phyloP scores from a whole-genome alignment of 106 monocot species.

The Dioscorea dumetorum region DNA sequence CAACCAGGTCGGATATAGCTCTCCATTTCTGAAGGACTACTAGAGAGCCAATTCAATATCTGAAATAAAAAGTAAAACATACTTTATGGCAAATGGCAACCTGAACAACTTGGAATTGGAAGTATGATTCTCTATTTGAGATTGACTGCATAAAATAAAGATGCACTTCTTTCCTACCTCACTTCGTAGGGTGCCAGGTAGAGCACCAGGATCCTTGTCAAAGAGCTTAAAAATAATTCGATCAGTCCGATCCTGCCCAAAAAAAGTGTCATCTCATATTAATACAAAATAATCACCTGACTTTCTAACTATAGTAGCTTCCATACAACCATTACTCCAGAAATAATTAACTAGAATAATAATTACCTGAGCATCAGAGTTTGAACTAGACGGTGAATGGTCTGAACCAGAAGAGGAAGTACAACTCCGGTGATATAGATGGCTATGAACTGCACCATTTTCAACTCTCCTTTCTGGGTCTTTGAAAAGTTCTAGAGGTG shows the following conservation, averaged over 20 bases:
- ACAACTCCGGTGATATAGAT: slow-evolving; percentile 19
- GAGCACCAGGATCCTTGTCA: slow-evolving; percentile 78
- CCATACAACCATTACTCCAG: background rate
- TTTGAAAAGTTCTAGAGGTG: slow-evolving; percentile 41
- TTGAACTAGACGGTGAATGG: slow-evolving; percentile 84
- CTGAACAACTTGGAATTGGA: background rate
- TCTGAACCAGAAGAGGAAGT: slow-evolving; percentile 81
- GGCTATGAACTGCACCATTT: slow-evolving; percentile 13
- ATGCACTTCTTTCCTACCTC: slow-evolving; percentile 32
- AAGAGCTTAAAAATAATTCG: slow-evolving; percentile 91
- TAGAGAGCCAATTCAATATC: slow-evolving; percentile 89
- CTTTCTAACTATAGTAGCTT: background rate
- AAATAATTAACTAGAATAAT: background rate
- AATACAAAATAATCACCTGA: background rate
- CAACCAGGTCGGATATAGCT: slow-evolving; percentile 98
- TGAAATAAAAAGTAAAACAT: slow-evolving; percentile 17
- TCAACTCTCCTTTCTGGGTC: slow-evolving; percentile 26
- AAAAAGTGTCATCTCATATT: background rate
- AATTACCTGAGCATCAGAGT: slow-evolving; percentile 69
- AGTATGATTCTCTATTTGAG: background rate
- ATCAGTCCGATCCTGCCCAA: slow-evolving; percentile 74
- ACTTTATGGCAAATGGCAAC: too few relatives aligned
- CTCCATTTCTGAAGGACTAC: slow-evolving; percentile 90
- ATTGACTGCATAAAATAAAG: too few relatives aligned
- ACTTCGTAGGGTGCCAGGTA: slow-evolving; percentile 56